A percentile compares a stretch with the other conserved stretches of the same genome.
phyloP scores from a whole-genome alignment of 371 early-diverging fungal species.

The Rhizopus sp. region DNA sequence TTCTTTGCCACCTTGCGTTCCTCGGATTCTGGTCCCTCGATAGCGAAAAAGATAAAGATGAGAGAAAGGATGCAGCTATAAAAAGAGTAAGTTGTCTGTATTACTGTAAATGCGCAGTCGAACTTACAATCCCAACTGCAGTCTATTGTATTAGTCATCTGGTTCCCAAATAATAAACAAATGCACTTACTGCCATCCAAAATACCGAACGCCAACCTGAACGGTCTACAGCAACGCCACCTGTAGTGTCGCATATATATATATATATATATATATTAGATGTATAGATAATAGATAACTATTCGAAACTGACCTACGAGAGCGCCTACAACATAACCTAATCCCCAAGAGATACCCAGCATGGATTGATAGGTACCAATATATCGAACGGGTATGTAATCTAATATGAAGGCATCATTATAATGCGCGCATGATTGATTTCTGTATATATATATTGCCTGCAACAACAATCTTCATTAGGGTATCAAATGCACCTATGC shows the following conservation, averaged over 20 bases:
- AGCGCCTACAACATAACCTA: constrained; percentile 62
- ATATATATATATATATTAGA: constrained; percentile 1
- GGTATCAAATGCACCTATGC: constrained; percentile 71
- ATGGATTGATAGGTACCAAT: constrained; percentile 58
- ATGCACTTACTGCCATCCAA: constrained; percentile 41
- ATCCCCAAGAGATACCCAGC: constrained; percentile 55
- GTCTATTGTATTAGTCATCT: not conserved
- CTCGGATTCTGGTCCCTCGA: constrained; percentile 18
- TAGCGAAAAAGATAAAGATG: constrained; percentile 24
- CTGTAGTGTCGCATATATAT: constrained; percentile 8
- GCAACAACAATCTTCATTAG: constrained; percentile 73
- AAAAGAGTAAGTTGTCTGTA: not conserved
- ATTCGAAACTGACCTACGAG: constrained; percentile 39
- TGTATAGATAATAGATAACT: not conserved
- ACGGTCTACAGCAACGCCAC: constrained; percentile 33
- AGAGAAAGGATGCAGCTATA: constrained; percentile 25
- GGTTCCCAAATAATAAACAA: not conserved
- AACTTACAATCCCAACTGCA: constrained; percentile 41
- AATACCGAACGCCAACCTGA: constrained; percentile 44
- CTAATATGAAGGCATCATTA: constrained; percentile 11
- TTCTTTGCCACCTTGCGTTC: not conserved
- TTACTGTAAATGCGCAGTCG: not conserved
- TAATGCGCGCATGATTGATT: too few species aligned
- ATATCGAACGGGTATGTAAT: constrained; percentile 57
- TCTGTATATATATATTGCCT: constrained; percentile 42